Conservation (phyloP, 2,329 filamentous ascomycete species). For the Diaporthe vaccinii region DNA sequence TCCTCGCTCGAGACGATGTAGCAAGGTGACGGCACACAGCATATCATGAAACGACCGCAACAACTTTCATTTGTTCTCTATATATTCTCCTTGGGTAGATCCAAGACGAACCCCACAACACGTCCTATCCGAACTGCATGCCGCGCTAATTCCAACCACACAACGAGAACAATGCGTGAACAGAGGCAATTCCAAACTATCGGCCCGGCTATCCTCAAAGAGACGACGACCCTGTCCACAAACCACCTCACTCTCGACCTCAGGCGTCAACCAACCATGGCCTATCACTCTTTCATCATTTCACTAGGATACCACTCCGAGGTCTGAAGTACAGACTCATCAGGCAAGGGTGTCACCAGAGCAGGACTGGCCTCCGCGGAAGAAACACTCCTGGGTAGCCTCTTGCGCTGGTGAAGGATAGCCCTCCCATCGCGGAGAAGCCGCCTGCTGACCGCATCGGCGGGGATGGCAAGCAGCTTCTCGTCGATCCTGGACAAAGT, state of each 20-base stretch:
- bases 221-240: background rate
- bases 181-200: background rate
- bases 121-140: background rate
- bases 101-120: background rate
- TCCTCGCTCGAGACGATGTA: background rate
- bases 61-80: background rate
- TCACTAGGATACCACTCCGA: background rate
- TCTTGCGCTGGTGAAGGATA: background rate
- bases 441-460: slow-evolving; percentile 12
- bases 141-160: background rate
- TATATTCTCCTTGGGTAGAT: background rate
- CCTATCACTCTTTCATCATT: background rate
- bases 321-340: background rate
- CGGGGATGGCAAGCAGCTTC: slow-evolving; percentile 8
- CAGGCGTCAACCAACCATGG: background rate
- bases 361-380: no score
- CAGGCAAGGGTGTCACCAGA: background rate
- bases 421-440: background rate
- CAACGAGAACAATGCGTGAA: background rate
- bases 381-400: background rate
- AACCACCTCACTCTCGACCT: no score
- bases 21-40: background rate
- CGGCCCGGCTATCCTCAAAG: background rate
- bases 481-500: background rate
- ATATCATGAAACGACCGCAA: background rate